Base-by-base conservation (phyloP, 2,329 filamentous ascomycete species). In the Colletotrichum trifolii region DNA sequence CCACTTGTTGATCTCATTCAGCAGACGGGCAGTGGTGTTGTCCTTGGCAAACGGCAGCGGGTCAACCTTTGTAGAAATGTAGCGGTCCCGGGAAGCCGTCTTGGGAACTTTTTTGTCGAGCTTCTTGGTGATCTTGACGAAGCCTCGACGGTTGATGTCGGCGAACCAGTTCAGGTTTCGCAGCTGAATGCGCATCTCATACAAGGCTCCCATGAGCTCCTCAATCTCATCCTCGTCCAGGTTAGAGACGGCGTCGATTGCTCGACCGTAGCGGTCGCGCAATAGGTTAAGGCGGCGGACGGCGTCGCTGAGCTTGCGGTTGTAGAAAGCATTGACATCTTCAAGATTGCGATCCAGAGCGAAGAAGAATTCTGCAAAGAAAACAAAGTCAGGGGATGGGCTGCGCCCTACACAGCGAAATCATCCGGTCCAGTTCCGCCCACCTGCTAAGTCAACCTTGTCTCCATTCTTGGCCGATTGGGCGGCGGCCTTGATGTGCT, bases 91-190 rank as follows among this genome's bases (percentile, higher is more conserved):
- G 0, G 92, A 90, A 54, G 89, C 86, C 4, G 89, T 87, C 49
- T 87, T 85, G 1, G 91, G 85, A 3, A 97, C 87, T 80, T 97
- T 97, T 81, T 99, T 99, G 79, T 99, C 96, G 49, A 97, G 83
- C 79, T 99, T 99, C 83, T 99, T 99, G 55, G 96, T 97, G 77
- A 99, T 99, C 81, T 99, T 99, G 76, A 96, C 88, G 73, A 99
- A 99, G 2, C 96, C 96, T 69, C 93, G 87, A 56, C 94, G 88
- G 77, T 99, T 99, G 73, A 98, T 95, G 79, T 98, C 95, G 54
- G 94, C 95, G 75, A 98, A 99, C 94, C 94, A 98, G 77, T 97
- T 92, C 56, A 99, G 83, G 73, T 98, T 98, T 65, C 96, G 87
- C 70, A 98, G 80, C 74, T 96, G 92, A 56, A 90, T 91, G 62